Base-by-base conservation (phyloP, 768 basidiomycete genomes). In the Mycena albidolilacea region DNA sequence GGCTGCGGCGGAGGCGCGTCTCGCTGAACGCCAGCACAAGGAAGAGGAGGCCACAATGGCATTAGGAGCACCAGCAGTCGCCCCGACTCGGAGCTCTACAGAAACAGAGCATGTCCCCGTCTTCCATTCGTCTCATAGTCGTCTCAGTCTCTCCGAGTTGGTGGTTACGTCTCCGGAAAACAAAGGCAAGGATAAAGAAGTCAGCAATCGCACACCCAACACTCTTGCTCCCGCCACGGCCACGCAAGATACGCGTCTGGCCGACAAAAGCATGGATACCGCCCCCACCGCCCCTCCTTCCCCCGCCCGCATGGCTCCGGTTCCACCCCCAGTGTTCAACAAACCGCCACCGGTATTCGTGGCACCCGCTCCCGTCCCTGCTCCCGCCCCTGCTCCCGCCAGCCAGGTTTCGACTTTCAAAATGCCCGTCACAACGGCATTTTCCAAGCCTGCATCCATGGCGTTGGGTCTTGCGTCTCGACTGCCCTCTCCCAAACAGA, bases 1-100 rank as follows among this genome's bases (percentile, higher is more conserved):
- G 81, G 82, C 91, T 71, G 87, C 88, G 52, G 92, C 93, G 9
- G 92, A 95, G 80, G 92, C 90, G 7, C 87, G 89, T 69, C 85
- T 95, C 30, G 92, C 90, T 1, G 88, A 94, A 79, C 83, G 92
- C 69, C 88, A 91, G 77, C 85, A 87, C 69, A 85, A 89, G 57
- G 84, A 85, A 39, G 82, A 85, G 60, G 78, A 79, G 71, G 80
- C 79, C 38, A 79, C 68, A 17, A 75, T 70, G 35, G 73, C 75
- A 17, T 23, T 67, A 17, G 68, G 63, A 17, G 61, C 60, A 19
- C 62, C 77, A 54, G 60, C 43, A 14, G 59, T 38, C 37, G 73
- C 70, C 17, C 48, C 67, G 23, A 14, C 54, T 64, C 44, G 15
- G 5, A 59, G 37, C 68, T 11, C 37, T 54, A 55, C 23, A 23